A percentile compares a stretch with the other conserved stretches of the same genome.
Evolutionary conservation across 177 flowering plant species (phyloP).

Genomic region (Vitis hybrid): DNA sequence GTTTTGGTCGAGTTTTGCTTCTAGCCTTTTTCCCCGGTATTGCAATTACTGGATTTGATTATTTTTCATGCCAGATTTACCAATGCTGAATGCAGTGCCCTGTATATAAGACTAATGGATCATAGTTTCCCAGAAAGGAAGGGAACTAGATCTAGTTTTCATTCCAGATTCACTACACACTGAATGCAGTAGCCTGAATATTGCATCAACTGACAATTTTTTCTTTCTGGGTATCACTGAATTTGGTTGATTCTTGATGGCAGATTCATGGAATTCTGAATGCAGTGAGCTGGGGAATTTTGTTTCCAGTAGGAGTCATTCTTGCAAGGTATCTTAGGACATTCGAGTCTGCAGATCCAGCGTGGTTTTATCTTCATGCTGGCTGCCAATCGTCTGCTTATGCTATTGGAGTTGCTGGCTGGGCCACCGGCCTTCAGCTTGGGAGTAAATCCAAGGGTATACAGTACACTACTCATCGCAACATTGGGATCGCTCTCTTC

Average conservation of each 20-base stretch:
- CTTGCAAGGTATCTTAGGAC: constrained; percentile 65
- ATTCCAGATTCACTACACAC: too few relatives aligned
- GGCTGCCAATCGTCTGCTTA: constrained; percentile 65
- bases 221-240: background rate
- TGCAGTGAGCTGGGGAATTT: constrained; percentile 79
- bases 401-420: constrained; percentile 77
- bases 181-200: too few relatives aligned
- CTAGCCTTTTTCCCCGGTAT: too few relatives aligned
- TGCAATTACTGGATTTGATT: too few relatives aligned
- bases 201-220: too few relatives aligned
- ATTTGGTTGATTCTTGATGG: background rate
- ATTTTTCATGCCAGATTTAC: too few relatives aligned
- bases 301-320: constrained; percentile 64
- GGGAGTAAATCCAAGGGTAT: constrained; percentile 58
- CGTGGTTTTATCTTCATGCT: constrained; percentile 84
- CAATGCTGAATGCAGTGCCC: too few relatives aligned
- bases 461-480: constrained; percentile 42
- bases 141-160: too few relatives aligned
- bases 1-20: too few relatives aligned
- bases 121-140: too few relatives aligned
- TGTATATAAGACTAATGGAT: too few relatives aligned
- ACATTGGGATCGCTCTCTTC: constrained; percentile 77
- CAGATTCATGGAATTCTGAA: constrained; percentile 85
- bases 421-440: constrained; percentile 79
- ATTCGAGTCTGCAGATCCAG: constrained; percentile 65